Base-by-base conservation (phyloP, 2,329 filamentous ascomycete species). In the Coniella lustricola region DNA sequence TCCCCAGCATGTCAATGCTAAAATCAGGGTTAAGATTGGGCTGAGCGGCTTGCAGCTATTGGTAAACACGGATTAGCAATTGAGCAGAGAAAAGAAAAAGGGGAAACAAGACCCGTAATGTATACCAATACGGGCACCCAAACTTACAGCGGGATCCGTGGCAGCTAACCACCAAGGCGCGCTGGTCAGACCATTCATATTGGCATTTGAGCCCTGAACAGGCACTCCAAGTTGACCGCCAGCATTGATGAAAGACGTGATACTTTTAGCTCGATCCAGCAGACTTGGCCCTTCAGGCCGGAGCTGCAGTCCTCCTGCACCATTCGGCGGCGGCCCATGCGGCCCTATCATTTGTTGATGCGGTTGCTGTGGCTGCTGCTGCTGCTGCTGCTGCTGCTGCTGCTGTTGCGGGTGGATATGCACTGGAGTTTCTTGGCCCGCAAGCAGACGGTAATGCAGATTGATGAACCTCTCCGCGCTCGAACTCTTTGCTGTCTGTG, bases 401-500 rank as follows among this genome's bases (percentile, higher is more conserved):
- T 60, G 59, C 34, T 59, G 46, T 32, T 54, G 59, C 20, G 60
- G 65, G 7, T 65, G 62, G 7, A 39, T 47, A 7, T 65, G 60
- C 22, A 65, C 63, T 1, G 69, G 65, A 9, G 69, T 66, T 18
- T 77, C 73, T 58, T 80, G 76, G 50, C 76, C 74, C 3, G 74
- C 73, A 18, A 79, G 61, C 45, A 82, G 67, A 56, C 74, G 74
- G 57, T 77, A 77, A 60, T 82, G 77, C 25, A 82, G 63, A 49
- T 72, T 73, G 55, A 82, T 73, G 56, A 82, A 81, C 16, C 77
- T 67, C 62, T 82, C 76, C 1, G 77, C 77, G 3, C 76, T 76
- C 4, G 73, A 72, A 3, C 76, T 77, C 61, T 81, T 81, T 49
- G 79, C 78, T 7, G 68, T 68, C 54, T 80, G 75, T 14, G 73